Evolutionary conservation across 1,284 basidiomycete genomes (phyloP), one percentile per base, ranked within the genome.

Genomic region (Abortiporus biennis): DNA sequence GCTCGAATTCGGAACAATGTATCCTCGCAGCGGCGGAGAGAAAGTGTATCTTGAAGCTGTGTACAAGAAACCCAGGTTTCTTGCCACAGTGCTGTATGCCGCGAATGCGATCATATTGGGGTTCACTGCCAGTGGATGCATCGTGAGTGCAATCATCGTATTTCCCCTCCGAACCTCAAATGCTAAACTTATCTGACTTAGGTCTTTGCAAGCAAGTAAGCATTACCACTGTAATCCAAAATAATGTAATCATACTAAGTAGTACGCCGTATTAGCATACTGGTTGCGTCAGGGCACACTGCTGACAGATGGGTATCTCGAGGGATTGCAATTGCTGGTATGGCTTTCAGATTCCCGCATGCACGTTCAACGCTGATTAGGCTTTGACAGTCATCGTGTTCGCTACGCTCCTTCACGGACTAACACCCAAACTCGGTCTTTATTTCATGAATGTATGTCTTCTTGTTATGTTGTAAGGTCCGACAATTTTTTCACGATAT

Each of bases 11-110:
- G 85, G 85, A 21, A 84, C 80, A 12, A 80, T 83, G 52, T 59
- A 74, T 51, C 54, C 52, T 11, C 36, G 40, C 1, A 55, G 52
- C 41, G 85, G 85, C 1, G 85, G 80, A n/a, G 85, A 88, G 64
- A 85, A 85, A 62, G 82, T 80, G 30, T 89, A 88, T 54, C 64
- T 88, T 21, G 84, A 87, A 47, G 84, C 71, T 43, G 73, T 84
- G 12, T 88, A 77, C 59, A 69, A 74, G 39, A 66, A 65, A 23
- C 85, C 85, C 3, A 71, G 68, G 40, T 80, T 77, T 54, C 58
- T 88, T 40, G 68, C 66, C 3, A 80, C 79, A 3, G 78, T 79
- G 46, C 54, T 72, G 4, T 87, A 73, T 50, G 71, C 78, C 0
- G 58, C 71, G 1, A 82, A 85, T 52, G 74, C 76, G 1, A 58